Evolutionary conservation across 176 grass and related monocot genomes (phyloP).

Genomic region (Zea luxurians): DNA sequence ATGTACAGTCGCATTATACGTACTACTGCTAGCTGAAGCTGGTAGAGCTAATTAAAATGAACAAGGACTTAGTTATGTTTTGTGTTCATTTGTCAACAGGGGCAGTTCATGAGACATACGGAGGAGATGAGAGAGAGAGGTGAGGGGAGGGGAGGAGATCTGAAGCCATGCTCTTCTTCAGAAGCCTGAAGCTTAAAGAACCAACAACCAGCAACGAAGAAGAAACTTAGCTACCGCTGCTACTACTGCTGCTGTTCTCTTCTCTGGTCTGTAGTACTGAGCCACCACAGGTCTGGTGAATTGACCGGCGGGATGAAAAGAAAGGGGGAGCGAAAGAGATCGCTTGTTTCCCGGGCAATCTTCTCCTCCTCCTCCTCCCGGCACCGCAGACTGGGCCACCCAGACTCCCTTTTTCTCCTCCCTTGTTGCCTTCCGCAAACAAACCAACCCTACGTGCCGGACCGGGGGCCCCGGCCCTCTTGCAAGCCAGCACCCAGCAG

Average conservation of each 20-base stretch:
- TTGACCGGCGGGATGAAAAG: conserved; percentile 49
- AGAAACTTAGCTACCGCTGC: conserved; percentile 45
- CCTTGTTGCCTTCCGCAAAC: conserved; percentile 39
- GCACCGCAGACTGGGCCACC: conserved; percentile 5
- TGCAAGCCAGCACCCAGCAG: conserved; percentile 8
- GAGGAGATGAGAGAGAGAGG: too few species aligned
- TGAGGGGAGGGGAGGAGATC: conserved; percentile 43
- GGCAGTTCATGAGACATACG: conserved; percentile 43
- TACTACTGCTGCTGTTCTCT: conserved; percentile 16
- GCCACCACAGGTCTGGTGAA: conserved; percentile 50
- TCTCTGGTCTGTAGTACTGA: conserved; percentile 32
- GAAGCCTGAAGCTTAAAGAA: not conserved
- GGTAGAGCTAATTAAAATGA: conserved; percentile 4
- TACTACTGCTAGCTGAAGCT: not conserved
- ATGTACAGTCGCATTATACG: conserved; percentile 32
- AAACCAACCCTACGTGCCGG: conserved; percentile 31
- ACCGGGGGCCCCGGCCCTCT: conserved; percentile 24
- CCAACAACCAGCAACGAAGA: conserved; percentile 28
- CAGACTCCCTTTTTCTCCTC: conserved; percentile 27
- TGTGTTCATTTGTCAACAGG: conserved; percentile 37
- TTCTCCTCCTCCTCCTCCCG: conserved; percentile 40
- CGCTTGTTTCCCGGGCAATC: conserved; percentile 55
- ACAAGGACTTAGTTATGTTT: conserved; percentile 6
- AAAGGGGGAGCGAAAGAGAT: conserved; percentile 32
- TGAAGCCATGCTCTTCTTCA: conserved; percentile 43